phyloP scores from a whole-genome alignment of 257 asterid species.

The Solanum etuberosum region DNA sequence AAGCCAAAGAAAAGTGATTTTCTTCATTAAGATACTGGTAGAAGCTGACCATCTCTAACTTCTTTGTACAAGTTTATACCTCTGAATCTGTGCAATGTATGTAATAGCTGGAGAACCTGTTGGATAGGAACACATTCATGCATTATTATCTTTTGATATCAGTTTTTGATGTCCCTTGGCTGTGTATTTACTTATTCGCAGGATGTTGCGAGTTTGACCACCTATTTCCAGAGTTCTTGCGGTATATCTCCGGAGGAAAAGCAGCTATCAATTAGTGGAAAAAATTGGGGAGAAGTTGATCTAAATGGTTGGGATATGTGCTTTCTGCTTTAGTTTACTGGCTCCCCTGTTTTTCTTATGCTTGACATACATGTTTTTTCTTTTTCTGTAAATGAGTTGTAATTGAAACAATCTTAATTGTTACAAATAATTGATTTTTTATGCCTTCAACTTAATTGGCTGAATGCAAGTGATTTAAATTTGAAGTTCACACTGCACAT shows the following conservation, averaged over 20 bases:
- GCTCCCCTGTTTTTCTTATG: neutral
- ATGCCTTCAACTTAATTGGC: neutral
- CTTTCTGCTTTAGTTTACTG: neutral
- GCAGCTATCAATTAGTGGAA: slow-evolving; percentile 93
- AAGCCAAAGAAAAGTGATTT: neutral
- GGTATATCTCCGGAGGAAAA: slow-evolving; percentile 79
- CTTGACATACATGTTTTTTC: neutral
- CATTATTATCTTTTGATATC: neutral
- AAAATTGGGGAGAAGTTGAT: slow-evolving; percentile 98
- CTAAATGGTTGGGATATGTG: slow-evolving; percentile 45
- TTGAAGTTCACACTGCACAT: neutral
- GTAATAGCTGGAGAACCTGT: neutral
- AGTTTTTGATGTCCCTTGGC: neutral
- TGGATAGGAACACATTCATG: neutral
- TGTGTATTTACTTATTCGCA: slow-evolving; percentile 20
- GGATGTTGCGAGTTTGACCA: slow-evolving; percentile 66
- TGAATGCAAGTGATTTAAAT: neutral
- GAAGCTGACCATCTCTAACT: neutral
- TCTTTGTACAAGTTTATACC: neutral
- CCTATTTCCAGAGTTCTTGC: slow-evolving; percentile 61
- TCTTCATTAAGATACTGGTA: neutral
- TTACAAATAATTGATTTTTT: neutral
- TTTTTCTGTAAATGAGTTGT: neutral
- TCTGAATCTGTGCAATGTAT: neutral
- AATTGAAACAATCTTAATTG: neutral